A percentile compares a stretch with the other conserved stretches of the same genome.
These are phyloP conservation scores for Pseudocercospora vitis DNA, from an alignment of 2,329 filamentous ascomycete genomes.

Conservation along the genomic window DNA sequence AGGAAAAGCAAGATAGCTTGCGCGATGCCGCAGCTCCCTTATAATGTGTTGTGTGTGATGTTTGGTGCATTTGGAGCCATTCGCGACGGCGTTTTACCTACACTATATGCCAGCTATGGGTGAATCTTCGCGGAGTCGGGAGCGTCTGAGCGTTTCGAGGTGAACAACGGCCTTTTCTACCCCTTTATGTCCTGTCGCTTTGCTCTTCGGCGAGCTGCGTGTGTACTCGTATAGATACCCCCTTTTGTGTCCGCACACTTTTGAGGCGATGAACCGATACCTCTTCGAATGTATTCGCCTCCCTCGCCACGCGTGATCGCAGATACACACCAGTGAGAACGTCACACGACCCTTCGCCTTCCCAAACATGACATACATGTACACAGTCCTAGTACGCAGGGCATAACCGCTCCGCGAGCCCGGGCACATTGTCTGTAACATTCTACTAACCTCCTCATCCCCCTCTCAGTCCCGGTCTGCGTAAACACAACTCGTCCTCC, in stretches of 20 bases:
- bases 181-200: background rate
- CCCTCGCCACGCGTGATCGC: background rate
- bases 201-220: background rate
- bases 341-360: too few relatives aligned
- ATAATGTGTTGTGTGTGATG: constrained; percentile 2
- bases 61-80: background rate
- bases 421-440: too few relatives aligned
- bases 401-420: background rate
- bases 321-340: too few relatives aligned
- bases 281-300: background rate
- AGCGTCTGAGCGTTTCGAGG: background rate
- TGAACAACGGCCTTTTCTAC: constrained; percentile 2
- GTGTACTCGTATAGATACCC: constrained; percentile 7
- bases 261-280: background rate
- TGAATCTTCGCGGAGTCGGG: background rate
- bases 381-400: too few relatives aligned
- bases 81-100: too few relatives aligned
- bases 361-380: too few relatives aligned
- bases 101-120: too few relatives aligned
- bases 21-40: background rate
- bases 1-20: constrained; percentile 9
- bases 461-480: too few relatives aligned
- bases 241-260: background rate
- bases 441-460: too few relatives aligned
- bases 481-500: too few relatives aligned